Conservation (phyloP, 176 grass and related monocot genomes). For the Pontederia crassipes region DNA sequence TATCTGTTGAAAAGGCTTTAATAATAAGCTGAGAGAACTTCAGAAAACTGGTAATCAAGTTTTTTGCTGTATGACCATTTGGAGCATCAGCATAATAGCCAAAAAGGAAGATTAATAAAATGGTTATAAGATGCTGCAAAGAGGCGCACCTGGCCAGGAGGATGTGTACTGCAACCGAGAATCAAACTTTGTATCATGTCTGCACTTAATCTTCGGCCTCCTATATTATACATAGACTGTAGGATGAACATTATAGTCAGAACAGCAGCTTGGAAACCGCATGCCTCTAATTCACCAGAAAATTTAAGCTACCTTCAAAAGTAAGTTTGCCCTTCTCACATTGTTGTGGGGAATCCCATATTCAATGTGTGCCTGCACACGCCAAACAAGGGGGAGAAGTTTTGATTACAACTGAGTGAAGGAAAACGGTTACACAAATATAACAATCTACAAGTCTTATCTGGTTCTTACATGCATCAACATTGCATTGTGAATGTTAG, state of each 20-base stretch:
- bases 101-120: no score
- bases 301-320: slow-evolving; percentile 47
- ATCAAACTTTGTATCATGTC: slow-evolving; percentile 70
- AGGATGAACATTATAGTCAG: not conserved
- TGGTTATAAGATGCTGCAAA: not conserved
- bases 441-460: no score
- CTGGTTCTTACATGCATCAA: slow-evolving; percentile 82
- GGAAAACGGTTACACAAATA: not conserved
- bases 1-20: no score
- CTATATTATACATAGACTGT: slow-evolving; percentile 59
- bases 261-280: not conserved
- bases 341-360: slow-evolving; percentile 48
- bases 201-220: slow-evolving; percentile 50
- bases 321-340: slow-evolving; percentile 41
- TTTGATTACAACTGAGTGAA: not conserved
- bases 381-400: not conserved
- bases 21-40: no score
- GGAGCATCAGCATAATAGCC: no score
- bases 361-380: slow-evolving; percentile 72
- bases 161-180: slow-evolving; percentile 51
- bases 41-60: no score
- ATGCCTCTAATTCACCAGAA: not conserved
- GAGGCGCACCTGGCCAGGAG: slow-evolving; percentile 44
- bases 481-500: slow-evolving; percentile 92
- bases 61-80: no score